Conservation (phyloP, 257 asterid species). For the Nicotiana otophora region DNA sequence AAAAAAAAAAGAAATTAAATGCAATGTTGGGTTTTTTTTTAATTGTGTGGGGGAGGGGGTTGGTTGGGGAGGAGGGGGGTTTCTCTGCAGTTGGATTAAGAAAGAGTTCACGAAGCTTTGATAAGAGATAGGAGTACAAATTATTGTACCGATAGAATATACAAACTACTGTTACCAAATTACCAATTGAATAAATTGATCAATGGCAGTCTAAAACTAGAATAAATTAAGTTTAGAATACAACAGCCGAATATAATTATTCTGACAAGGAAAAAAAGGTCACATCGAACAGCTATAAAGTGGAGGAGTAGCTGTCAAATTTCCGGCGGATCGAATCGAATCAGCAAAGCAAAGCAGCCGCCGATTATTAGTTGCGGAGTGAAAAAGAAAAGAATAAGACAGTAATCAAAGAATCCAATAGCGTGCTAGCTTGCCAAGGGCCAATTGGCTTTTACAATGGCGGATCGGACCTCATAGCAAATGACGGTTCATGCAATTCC, state of each 20-base stretch:
- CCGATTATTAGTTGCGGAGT: background rate
- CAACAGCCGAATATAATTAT: background rate
- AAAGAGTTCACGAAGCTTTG: no score
- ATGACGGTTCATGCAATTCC: background rate
- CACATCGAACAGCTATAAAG: background rate
- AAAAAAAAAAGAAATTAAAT: no score
- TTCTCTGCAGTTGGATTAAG: no score
- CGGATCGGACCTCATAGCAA: background rate
- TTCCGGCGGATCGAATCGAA: constrained; percentile 1
- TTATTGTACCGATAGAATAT: no score
- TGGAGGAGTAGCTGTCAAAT: background rate
- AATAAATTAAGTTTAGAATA: no score
- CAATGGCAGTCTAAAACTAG: background rate
- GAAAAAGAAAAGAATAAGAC: background rate
- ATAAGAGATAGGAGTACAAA: no score
- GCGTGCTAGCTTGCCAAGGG: background rate
- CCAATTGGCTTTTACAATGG: background rate
- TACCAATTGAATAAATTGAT: background rate
- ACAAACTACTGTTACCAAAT: background rate
- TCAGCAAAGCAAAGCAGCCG: background rate
- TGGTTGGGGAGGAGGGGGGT: no score
- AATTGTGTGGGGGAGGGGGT: no score
- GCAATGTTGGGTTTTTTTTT: no score
- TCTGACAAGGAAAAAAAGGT: background rate
- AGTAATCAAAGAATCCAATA: background rate